Evolutionary conservation across 208 protist genomes (phyloP), one percentile per base, ranked within the genome.

Genomic region (Dictyostelium gargantuum): DNA sequence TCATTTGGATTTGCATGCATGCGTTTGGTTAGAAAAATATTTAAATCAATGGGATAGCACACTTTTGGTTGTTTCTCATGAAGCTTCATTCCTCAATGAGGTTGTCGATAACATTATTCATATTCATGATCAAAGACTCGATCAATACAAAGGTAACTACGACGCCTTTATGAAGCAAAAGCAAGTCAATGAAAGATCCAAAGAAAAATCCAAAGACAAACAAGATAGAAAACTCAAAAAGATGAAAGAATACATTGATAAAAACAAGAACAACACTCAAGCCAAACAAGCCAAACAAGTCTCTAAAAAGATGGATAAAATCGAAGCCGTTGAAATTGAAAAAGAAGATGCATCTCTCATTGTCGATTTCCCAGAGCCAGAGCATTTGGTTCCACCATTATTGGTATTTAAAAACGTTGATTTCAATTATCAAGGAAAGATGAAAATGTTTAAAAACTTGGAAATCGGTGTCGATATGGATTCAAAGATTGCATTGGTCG

Each of bases 1-100:
- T 95, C 98, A 99, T 84, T 96, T 99, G 2, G 99, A 99, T 95
- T 94, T 99, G 29, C 98, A 99, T 93, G 98, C 98, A 11, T 98
- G 99, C 70, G 95, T 99, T 58, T 99, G 99, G 99, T 96, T 99
- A 11, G 98, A 99, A 96, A 96, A 97, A 56, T 99, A 99, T 94
- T 95, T 99, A 35, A 94, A 96, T 10, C 96, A 97, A 52, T 99
- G 98, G 97, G 94, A 97, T 58, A 97, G 98, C 82, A 99, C 98
- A 61, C 93, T 99, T 6, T 92, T 99, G 38, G 96, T 99, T 40
- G 98, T 99, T 38, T 99, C 98, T 54, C 99, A 99, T 95, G 98
- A 99, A 93, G 97, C 98, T 32, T 96, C 97, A 73, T 99, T 99
- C 91, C 94, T 99, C 38, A 98, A 99, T 93, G 93, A 95, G 58